Percentiles rank a stretch among this genome's conserved stretches.
Conservation (phyloP, 179 eudicot genomes). For the Carnegiea gigantea region DNA sequence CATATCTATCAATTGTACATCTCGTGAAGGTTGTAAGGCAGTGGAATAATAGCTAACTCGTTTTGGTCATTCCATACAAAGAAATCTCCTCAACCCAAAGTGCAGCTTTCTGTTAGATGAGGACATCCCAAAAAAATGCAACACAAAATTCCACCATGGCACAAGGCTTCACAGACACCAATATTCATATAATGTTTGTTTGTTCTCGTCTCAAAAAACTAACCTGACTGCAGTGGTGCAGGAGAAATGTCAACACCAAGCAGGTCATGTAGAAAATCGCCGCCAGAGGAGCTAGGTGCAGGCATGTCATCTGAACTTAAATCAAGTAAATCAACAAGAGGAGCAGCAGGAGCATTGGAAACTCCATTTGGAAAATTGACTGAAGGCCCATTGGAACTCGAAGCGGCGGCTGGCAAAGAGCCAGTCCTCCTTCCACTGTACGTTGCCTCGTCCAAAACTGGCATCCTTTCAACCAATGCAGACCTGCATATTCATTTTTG, state of each 20-base stretch:
- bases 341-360: slow-evolving; percentile 66
- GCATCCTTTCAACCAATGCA: slow-evolving; percentile 89
- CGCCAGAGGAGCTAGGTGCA: slow-evolving; percentile 75
- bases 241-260: slow-evolving; percentile 78
- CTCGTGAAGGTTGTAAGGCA: not conserved
- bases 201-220: slow-evolving; percentile 10
- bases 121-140: too few species aligned
- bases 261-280: slow-evolving; percentile 84
- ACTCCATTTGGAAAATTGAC: slow-evolving; percentile 80
- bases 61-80: not conserved
- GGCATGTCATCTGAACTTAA: slow-evolving; percentile 75
- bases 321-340: slow-evolving; percentile 96
- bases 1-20: not conserved
- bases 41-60: not conserved
- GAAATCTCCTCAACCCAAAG: too few species aligned
- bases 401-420: slow-evolving; percentile 58
- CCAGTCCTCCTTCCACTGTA: slow-evolving; percentile 73
- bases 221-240: slow-evolving; percentile 68
- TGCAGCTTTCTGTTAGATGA: too few species aligned
- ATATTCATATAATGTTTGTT: not conserved
- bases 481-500: slow-evolving; percentile 53
- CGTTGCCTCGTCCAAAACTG: slow-evolving; percentile 95
- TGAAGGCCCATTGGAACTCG: slow-evolving; percentile 65
- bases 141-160: not conserved
- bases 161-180: not conserved